Evolutionary conservation across 371 early-diverging fungal genomes (phyloP).

Genomic region (Mortierella sp.): DNA sequence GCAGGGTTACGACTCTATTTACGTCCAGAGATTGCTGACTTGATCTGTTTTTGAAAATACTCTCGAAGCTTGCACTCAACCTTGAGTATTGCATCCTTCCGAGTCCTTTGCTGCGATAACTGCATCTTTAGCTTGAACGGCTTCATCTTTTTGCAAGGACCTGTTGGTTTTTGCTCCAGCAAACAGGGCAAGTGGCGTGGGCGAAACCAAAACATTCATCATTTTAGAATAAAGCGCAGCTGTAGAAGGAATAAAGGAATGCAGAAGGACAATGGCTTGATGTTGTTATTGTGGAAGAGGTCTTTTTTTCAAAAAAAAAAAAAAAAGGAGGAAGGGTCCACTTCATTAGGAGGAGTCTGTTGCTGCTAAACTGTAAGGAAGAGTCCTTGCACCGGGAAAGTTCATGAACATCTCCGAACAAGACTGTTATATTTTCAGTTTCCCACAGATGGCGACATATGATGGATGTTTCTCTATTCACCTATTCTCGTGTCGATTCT

Average conservation of each 20-base stretch:
- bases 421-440: too few species aligned
- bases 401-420: too few species aligned
- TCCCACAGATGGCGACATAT: too few species aligned
- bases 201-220: background rate
- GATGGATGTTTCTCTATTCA: too few species aligned
- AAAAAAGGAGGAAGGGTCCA: background rate
- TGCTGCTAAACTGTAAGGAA: background rate
- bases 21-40: constrained; percentile 25
- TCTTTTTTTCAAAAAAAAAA: background rate
- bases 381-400: too few species aligned
- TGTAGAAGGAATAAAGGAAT: background rate
- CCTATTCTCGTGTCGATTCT: too few species aligned
- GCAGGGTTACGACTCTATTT: background rate
- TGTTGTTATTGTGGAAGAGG: background rate
- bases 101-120: constrained; percentile 48
- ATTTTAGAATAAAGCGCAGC: background rate
- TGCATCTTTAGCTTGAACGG: constrained; percentile 45
- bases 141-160: constrained; percentile 42
- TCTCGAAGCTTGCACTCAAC: constrained; percentile 36
- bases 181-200: constrained; percentile 23
- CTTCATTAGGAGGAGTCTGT: background rate
- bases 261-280: background rate
- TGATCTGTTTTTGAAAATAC: constrained; percentile 42
- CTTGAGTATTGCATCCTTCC: constrained; percentile 41
- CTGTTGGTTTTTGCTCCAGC: constrained; percentile 41